Evolutionary conservation across 139 green algal species (phyloP), one percentile per base, ranked within the genome.

Genomic region (Chlorella sp.): DNA sequence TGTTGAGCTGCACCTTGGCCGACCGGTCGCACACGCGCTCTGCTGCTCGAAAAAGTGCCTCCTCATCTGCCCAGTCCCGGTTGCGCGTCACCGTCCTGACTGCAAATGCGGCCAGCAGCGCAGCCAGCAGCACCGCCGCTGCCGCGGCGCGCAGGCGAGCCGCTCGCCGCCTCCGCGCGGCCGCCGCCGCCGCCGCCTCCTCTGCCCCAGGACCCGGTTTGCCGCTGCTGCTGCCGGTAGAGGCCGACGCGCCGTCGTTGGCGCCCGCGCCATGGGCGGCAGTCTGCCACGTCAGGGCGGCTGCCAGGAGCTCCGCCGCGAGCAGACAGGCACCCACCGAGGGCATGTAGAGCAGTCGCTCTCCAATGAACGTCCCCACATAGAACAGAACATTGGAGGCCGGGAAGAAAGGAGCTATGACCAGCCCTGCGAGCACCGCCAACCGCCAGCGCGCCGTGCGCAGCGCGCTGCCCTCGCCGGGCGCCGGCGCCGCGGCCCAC

Each of bases 341-440:
- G 0, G 91, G 91, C 21, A 93, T 61, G 80, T 95, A 95, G 53
- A 96, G 81, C 81, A 96, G 86, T 19, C 91, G 66, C 77, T 96
- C 91, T 0, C 86, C 84, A 11, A 96, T 93, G 82, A 92, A 94
- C 0, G 91, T 96, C 8, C 91, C 91, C 31, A 95, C 90, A 58
- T 91, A 95, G 66, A 96, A 94, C 19, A 96, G 74, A 25, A 93
- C 67, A 56, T 96, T 95, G 40, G 90, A 90, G 21, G 91, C 89
- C 0, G 91, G 91, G 33, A 95, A 80, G 73, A 91, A 94, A 21
- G 91, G 91, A 2, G 65, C 90, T 17, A 93, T 76, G 17, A 92
- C 8, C 43, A 95, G 72, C 0, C 86, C 88, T 0, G 68, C 51
- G 11, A 83, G 12, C 51, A 93, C 80, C 8, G 88, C 35, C 69